These are phyloP conservation scores for Detonula confervacea DNA, from an alignment of 352 stramenopile genomes.

Conservation along the genomic window DNA sequence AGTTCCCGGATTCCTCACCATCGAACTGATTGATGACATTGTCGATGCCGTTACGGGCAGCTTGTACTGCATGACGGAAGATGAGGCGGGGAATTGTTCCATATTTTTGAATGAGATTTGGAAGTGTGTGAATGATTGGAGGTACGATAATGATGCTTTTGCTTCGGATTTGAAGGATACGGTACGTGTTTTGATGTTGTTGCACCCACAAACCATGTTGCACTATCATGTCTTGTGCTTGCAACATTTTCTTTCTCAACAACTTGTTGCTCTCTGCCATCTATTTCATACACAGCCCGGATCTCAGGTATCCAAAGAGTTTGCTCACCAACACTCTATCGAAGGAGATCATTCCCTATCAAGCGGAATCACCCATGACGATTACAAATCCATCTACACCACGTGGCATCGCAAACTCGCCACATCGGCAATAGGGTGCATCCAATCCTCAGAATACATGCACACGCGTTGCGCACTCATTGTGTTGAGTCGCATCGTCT, in stretches of 20 bases:
- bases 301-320: conserved; percentile 38
- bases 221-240: too few relatives aligned
- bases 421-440: conserved; percentile 60
- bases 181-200: too few relatives aligned
- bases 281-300: conserved; percentile 44
- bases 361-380: conserved; percentile 47
- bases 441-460: conserved; percentile 83
- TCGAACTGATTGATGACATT: conserved; percentile 74
- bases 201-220: too few relatives aligned
- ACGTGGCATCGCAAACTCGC: conserved; percentile 78
- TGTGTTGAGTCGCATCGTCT: conserved; percentile 73
- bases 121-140: conserved; percentile 76
- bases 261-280: background rate
- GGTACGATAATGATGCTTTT: conserved; percentile 77
- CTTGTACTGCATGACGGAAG: conserved; percentile 80
- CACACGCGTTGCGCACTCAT: conserved; percentile 75
- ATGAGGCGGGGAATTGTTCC: conserved; percentile 75
- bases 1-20: conserved; percentile 73
- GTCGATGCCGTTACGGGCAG: conserved; percentile 64
- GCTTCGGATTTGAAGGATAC: conserved; percentile 69
- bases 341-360: conserved; percentile 24
- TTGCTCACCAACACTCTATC: conserved; percentile 25
- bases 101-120: conserved; percentile 81
- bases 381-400: conserved; percentile 68
- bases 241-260: too few relatives aligned